Percentiles rank a stretch among this genome's conserved stretches.
phyloP scores from a whole-genome alignment of 805 yeast species.

The Komagataella pastoris region DNA sequence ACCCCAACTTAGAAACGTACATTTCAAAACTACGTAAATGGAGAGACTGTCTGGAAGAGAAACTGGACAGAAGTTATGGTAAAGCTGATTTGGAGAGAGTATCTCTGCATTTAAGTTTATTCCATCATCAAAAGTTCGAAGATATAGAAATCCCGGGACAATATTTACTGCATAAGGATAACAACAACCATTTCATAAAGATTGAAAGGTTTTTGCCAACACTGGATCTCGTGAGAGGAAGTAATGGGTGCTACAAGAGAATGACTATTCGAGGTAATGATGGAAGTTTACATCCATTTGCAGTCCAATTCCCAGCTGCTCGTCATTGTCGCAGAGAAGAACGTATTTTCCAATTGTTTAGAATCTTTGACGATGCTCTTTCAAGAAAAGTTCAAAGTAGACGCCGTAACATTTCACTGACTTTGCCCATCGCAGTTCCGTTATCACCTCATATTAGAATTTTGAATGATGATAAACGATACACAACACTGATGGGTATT shows the following conservation, averaged over 20 bases:
- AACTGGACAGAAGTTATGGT: constrained; percentile 69
- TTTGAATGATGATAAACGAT: constrained; percentile 68
- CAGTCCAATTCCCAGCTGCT: constrained; percentile 96
- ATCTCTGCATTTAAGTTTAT: constrained; percentile 91
- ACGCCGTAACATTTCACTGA: constrained; percentile 71
- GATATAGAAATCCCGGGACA: constrained; percentile 98
- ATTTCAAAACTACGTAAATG: constrained; percentile 75
- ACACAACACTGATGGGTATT: constrained; percentile 64
- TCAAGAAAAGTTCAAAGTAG: constrained; percentile 78
- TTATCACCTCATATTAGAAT: constrained; percentile 89
- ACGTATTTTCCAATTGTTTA: constrained; percentile 79
- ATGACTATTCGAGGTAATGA: constrained; percentile 87
- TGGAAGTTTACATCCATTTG: constrained; percentile 84
- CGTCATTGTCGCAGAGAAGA: constrained; percentile 96
- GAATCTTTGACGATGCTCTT: constrained; percentile 75
- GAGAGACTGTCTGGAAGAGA: constrained; percentile 88
- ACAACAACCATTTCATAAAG: constrained; percentile 77
- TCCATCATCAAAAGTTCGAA: constrained; percentile 96
- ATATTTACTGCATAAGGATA: constrained; percentile 78
- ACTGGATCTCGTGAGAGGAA: constrained; percentile 78
- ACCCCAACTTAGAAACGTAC: constrained; percentile 83
- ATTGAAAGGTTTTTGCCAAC: constrained; percentile 87
- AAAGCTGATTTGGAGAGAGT: constrained; percentile 76
- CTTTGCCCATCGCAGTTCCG: constrained; percentile 87
- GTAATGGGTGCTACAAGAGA: constrained; percentile 81